Evolutionary conservation across 768 basidiomycete genomes (phyloP).

Genomic region (Gymnopilus junonius): DNA sequence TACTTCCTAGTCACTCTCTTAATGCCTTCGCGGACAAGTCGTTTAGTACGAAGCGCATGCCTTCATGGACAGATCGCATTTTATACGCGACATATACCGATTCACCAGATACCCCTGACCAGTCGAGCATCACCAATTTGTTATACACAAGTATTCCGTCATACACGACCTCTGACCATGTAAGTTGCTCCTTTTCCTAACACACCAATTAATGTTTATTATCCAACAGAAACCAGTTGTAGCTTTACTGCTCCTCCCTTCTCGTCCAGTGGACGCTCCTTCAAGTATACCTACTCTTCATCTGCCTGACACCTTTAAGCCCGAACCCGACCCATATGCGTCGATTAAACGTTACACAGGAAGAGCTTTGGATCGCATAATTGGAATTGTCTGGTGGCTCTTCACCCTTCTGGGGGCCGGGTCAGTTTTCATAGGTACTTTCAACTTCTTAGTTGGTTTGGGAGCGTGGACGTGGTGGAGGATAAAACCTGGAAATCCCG

Average conservation of each 20-base stretch:
- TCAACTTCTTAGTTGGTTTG: conserved; percentile 73
- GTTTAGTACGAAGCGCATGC: conserved; percentile 67
- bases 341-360: conserved; percentile 67
- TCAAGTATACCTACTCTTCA: conserved; percentile 45
- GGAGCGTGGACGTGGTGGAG: conserved; percentile 69
- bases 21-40: not conserved
- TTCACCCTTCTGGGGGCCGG: conserved; percentile 80
- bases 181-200: conserved; percentile 37
- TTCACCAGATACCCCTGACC: conserved; percentile 51
- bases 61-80: conserved; percentile 94
- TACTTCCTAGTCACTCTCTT: not conserved
- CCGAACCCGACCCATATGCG: conserved; percentile 57
- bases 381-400: conserved; percentile 84
- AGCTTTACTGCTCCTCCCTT: conserved; percentile 67
- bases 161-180: conserved; percentile 91
- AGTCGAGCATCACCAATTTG: conserved; percentile 63
- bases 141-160: conserved; percentile 82
- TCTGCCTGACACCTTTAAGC: conserved; percentile 55
- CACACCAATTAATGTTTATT: not conserved
- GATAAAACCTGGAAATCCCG: conserved; percentile 22
- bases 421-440: conserved; percentile 66
- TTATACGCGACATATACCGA: conserved; percentile 82
- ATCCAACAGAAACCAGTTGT: conserved; percentile 88
- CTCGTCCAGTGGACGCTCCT: conserved; percentile 33
- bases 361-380: conserved; percentile 65